These are phyloP conservation scores for Linnemannia zychae DNA, from an alignment of 192 early-diverging fungal genomes.

Conservation along the genomic window DNA sequence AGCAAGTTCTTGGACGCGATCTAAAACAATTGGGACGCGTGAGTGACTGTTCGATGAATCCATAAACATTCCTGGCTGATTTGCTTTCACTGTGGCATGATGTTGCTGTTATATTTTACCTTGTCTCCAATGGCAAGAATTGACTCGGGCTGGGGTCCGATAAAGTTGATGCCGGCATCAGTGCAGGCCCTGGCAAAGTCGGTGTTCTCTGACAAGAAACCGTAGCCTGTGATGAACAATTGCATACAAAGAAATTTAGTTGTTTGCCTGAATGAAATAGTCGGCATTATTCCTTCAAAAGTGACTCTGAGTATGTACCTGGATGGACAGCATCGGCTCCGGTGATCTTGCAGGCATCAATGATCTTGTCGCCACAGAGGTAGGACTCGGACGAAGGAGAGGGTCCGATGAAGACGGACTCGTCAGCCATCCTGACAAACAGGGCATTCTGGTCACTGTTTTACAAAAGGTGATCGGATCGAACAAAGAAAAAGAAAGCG, in stretches of 20 bases:
- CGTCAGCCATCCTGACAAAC: constrained; percentile 67
- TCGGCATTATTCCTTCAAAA: no score
- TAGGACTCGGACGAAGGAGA: constrained; percentile 69
- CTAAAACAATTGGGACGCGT: constrained; percentile 2
- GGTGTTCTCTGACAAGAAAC: constrained; percentile 73
- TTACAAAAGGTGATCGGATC: neutral
- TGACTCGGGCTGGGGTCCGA: constrained; percentile 68
- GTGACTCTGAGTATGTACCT: constrained; percentile 18
- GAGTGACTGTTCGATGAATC: neutral
- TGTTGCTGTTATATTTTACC: constrained; percentile 12
- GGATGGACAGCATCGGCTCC: constrained; percentile 74
- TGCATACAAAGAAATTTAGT: neutral
- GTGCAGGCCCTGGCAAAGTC: constrained; percentile 67
- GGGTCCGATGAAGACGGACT: constrained; percentile 68
- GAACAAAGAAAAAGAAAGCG: neutral
- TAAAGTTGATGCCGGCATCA: constrained; percentile 66
- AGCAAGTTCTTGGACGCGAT: constrained; percentile 71
- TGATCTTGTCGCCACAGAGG: constrained; percentile 65
- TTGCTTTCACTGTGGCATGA: neutral
- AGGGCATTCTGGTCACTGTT: constrained; percentile 64
- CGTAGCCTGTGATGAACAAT: constrained; percentile 59
- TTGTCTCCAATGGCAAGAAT: constrained; percentile 75
- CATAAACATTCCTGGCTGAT: neutral
- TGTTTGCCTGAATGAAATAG: neutral
- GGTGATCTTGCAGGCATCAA: constrained; percentile 59